phyloP scores from a whole-genome alignment of 495 filamentous ascomycete genomes.

The Neurospora sp. region DNA sequence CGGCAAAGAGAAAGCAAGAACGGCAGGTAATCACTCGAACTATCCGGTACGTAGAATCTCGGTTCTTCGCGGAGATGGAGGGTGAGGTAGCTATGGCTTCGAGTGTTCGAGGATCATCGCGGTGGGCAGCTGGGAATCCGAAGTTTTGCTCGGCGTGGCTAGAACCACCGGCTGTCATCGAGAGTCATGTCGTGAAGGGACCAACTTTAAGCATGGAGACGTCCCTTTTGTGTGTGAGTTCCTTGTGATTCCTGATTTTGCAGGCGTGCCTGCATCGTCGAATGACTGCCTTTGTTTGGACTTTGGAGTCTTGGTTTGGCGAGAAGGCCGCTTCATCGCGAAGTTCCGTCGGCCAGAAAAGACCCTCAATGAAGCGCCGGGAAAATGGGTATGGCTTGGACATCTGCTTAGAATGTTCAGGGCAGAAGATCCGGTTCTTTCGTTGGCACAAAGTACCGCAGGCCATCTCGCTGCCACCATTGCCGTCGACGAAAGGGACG shows the following conservation, averaged over 20 bases:
- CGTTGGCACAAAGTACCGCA: background rate
- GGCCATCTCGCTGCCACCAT: background rate
- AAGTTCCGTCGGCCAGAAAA: background rate
- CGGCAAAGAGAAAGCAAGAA: background rate
- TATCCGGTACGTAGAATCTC: background rate
- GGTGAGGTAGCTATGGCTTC: background rate
- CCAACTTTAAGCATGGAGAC: no score
- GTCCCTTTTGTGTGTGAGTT: no score
- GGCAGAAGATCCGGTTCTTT: background rate
- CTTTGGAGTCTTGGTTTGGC: background rate
- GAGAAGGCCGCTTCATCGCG: background rate
- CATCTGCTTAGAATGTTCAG: fast-evolving
- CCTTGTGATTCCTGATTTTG: no score
- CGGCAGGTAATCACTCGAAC: background rate
- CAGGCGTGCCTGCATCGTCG: background rate
- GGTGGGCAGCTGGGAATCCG: background rate
- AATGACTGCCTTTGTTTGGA: background rate
- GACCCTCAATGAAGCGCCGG: background rate
- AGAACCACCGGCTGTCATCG: background rate
- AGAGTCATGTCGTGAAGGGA: background rate
- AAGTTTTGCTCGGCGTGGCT: background rate
- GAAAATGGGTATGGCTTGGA: background rate
- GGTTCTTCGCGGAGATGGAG: fast-evolving
- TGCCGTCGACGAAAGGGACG: background rate
- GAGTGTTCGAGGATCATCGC: background rate